Percentiles rank a stretch among this genome's conserved stretches.
Conservation (phyloP, 192 early-diverging fungal genomes). For the Powellomyces hirtus region DNA sequence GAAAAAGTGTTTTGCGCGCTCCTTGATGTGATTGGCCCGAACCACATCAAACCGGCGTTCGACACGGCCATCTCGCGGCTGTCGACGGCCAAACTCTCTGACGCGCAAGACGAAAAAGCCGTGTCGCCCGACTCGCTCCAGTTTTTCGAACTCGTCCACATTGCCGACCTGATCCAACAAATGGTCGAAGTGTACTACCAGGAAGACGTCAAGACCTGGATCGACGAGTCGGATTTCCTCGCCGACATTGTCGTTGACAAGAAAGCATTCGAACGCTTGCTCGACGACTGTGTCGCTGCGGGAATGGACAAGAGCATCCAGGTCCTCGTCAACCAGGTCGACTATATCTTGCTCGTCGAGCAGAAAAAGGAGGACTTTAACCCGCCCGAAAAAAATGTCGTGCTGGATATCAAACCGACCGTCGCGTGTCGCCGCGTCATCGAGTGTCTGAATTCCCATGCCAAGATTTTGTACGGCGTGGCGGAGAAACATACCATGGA, state of each 20-base stretch:
- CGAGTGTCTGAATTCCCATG: conserved; percentile 74
- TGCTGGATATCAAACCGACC: conserved; percentile 70
- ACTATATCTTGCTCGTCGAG: conserved; percentile 73
- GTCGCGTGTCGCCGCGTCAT: conserved; percentile 77
- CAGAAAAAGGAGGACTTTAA: conserved; percentile 75
- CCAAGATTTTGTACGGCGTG: conserved; percentile 68
- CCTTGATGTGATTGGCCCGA: conserved; percentile 66
- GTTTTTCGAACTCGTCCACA: conserved; percentile 93
- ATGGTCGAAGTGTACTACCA: conserved; percentile 93
- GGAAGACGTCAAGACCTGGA: conserved; percentile 75
- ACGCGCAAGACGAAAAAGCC: conserved; percentile 36
- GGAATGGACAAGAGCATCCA: conserved; percentile 92
- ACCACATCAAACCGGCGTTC: conserved; percentile 75
- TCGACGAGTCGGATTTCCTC: conserved; percentile 90
- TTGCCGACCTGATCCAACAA: conserved; percentile 89
- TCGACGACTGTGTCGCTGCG: conserved; percentile 87
- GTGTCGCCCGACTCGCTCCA: conserved; percentile 65
- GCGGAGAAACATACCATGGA: conserved; percentile 84
- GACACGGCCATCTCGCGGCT: conserved; percentile 45
- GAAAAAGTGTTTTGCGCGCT: conserved; percentile 78
- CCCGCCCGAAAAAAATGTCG: conserved; percentile 55
- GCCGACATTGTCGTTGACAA: conserved; percentile 91
- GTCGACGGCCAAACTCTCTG: conserved; percentile 31
- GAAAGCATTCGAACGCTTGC: conserved; percentile 75
- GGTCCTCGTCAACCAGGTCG: conserved; percentile 80